Base-by-base conservation (phyloP, 345 rosid species). In the Eucalyptus lansdowneana region DNA sequence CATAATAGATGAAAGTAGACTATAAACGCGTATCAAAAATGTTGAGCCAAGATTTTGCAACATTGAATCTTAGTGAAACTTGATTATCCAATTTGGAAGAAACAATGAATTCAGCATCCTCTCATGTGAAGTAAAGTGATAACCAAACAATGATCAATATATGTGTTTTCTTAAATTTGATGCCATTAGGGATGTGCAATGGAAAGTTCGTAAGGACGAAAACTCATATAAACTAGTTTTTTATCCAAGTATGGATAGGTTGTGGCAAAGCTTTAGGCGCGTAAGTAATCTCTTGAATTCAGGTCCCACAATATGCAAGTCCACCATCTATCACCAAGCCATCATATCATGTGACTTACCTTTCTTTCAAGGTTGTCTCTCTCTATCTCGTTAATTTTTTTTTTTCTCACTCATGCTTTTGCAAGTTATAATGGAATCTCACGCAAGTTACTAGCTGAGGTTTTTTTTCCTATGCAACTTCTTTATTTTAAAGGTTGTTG, bases 261-360 rank as follows among this genome's bases (percentile, higher is more conserved):
- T 4, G 14, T 13, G 45, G 14, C 8, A 21, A 37, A 3, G 5
- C 27, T 37, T 3, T 72, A 3, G 27, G 3, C 0, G 0, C 1
- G 0, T 72, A 67, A 31, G 21, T 67, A 67, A 67, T 31, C 9
- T 67, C 37, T 31, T 6, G 12, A 67, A 67, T 31, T 67, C 4
- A 31, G 6, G 15, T 27, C 14, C 14, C 16, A 60, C 7, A 6
- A 14, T 0, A 0, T 0, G 3, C 62, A 24, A 12, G 67, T 60
- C 67, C 16, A 27, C 16, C 1, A 0, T 60, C 15, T 11, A 60
- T 60, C 14, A 12, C n/a, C 31, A 27, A 60, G 67, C 15, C 14
- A 60, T 62, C 34, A 62, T 62, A 29, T 62, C 8, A 27, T 1
- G 14, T 62, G n/a, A 62, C 69, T 29, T 62, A 62, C 15, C 3